Base-by-base conservation (phyloP, 2,329 filamentous ascomycete genomes). In the Rhinocladiella similis region DNA sequence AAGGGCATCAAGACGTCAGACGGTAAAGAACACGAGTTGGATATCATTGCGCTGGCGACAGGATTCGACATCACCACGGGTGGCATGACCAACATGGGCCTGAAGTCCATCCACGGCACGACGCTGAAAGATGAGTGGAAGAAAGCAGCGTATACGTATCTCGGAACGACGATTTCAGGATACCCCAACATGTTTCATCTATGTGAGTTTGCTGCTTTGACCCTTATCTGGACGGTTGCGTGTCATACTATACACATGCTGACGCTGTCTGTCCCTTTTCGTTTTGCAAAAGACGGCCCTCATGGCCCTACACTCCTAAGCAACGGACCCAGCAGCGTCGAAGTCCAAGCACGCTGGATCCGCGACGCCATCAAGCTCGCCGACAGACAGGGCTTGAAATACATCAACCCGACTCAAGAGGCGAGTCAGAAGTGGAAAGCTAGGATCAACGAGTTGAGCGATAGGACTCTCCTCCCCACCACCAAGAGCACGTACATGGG, bases 321-420 rank as follows among this genome's bases (percentile, higher is more conserved):
- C 68, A 86, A 85, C 61, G 83, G 82, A 0, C 83, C 84, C 0
- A 76, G 79, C 0, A 75, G 72, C 1, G 76, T 80, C 14, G 81
- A 84, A 61, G 63, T 82, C 0, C 83, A 86, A 63, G 83, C 81
- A 2, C 72, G 79, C 0, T 86, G 81, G 82, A 65, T 66, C 53
- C 71, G 73, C 14, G 76, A 81, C 46, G 67, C 68, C 42, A 81
- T 86, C 50, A 69, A 72, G 35, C 77, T 83, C 63, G 85, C 84
- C 60, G 67, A 74, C 54, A 59, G 62, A 1, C 69, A 80, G 27
- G 69, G 70, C 1, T 69, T 83, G 65, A 77, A 76, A 62, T 80
- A 78, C 57, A 76, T 86, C 47, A 76, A 84, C 56, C 74, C 80
- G 1, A 77, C 72, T 36, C 46, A 60, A 0, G 77, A 81, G 47